These are phyloP conservation scores for Protomyces macrosporus DNA, from an alignment of 1,139 yeast genomes.

Conservation along the genomic window DNA sequence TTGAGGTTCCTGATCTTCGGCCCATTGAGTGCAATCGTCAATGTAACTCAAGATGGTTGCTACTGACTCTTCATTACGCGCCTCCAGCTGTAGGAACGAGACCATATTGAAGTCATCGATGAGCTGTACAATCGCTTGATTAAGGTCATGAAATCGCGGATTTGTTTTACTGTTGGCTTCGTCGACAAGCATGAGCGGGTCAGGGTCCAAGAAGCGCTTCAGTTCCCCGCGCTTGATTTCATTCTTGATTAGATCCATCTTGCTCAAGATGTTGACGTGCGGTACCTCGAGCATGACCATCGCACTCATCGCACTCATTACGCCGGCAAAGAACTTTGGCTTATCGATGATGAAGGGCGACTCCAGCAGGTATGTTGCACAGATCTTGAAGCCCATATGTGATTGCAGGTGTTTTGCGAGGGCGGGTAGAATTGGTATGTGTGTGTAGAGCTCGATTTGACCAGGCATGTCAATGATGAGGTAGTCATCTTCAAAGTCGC, in stretches of 20 bases:
- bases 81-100: conserved; percentile 84
- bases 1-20: conserved; percentile 83
- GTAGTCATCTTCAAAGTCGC: conserved; percentile 71
- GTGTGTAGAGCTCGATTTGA: conserved; percentile 92
- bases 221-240: conserved; percentile 62
- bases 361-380: conserved; percentile 88
- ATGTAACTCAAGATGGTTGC: conserved; percentile 82
- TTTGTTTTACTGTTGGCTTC: conserved; percentile 52
- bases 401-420: conserved; percentile 77
- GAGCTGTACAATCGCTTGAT: conserved; percentile 75
- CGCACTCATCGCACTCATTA: conserved; percentile 94
- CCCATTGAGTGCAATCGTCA: conserved; percentile 97
- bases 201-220: conserved; percentile 84
- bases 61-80: conserved; percentile 72
- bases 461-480: conserved; percentile 95
- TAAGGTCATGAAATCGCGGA: conserved; percentile 70
- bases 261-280: conserved; percentile 67
- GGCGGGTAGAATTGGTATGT: conserved; percentile 85
- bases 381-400: conserved; percentile 72
- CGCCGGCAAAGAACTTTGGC: conserved; percentile 91
- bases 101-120: conserved; percentile 99
- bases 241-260: conserved; percentile 75
- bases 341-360: conserved; percentile 89
- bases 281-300: conserved; percentile 94
- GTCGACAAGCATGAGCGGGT: conserved; percentile 65